A percentile compares a stretch with the other conserved stretches of the same genome.
These are phyloP conservation scores for Stropharia rugosoannulata DNA, from an alignment of 768 basidiomycete genomes.

Conservation along the genomic window DNA sequence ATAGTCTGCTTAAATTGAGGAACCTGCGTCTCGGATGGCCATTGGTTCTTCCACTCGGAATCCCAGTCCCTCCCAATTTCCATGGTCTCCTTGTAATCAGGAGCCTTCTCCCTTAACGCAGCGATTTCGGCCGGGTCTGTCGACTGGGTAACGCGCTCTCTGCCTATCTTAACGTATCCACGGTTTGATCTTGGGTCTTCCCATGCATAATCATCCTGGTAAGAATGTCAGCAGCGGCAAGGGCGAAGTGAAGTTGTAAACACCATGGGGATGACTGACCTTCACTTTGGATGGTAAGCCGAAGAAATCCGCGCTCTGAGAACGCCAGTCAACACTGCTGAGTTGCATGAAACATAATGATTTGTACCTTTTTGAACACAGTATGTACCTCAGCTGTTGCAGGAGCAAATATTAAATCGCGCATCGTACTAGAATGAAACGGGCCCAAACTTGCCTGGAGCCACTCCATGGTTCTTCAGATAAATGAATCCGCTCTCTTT, in stretches of 20 bases:
- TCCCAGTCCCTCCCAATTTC: conserved; percentile 90
- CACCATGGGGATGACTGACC: conserved; percentile 30
- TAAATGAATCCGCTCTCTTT: conserved; percentile 83
- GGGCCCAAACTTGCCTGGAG: conserved; percentile 32
- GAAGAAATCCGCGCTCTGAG: conserved; percentile 81
- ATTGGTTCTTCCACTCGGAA: conserved; percentile 71
- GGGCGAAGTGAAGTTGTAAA: neutral
- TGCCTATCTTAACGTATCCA: conserved; percentile 78
- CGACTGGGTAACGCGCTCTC: conserved; percentile 81
- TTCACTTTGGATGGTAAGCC: conserved; percentile 59
- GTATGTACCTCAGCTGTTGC: conserved; percentile 45
- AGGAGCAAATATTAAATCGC: neutral
- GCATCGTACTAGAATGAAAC: neutral
- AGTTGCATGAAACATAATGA: neutral
- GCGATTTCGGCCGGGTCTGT: conserved; percentile 72
- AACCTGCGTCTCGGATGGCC: conserved; percentile 64
- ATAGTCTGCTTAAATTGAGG: conserved; percentile 73
- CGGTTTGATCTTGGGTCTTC: conserved; percentile 84
- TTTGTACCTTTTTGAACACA: conserved; percentile 62
- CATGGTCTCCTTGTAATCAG: conserved; percentile 84
- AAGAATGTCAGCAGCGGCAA: neutral
- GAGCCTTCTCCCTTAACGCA: conserved; percentile 66
- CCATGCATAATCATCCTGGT: conserved; percentile 68
- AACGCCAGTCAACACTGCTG: conserved; percentile 6
- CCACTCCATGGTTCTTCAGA: conserved; percentile 71